Evolutionary conservation across 129 eudicot species (phyloP).

Genomic region (Centrapalus pauciflorus): DNA sequence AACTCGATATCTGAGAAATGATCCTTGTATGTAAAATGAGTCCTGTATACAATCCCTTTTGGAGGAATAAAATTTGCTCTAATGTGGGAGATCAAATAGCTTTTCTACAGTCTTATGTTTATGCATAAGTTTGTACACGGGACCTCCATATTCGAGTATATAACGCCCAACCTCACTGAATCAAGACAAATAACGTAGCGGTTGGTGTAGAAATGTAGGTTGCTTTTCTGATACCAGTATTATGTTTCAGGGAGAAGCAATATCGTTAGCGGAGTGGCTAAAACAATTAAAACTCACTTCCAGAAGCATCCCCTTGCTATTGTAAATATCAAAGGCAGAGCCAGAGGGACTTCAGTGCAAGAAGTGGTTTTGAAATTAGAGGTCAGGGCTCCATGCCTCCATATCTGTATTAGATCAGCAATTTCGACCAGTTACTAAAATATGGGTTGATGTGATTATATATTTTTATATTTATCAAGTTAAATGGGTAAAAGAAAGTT

Average conservation of each 20-base stretch:
- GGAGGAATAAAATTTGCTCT: no score
- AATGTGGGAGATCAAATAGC: no score
- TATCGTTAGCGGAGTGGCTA: conserved; percentile 73
- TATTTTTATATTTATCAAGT: neutral
- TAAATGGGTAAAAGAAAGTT: neutral
- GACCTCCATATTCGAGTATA: no score
- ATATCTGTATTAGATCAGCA: neutral
- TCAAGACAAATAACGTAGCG: neutral
- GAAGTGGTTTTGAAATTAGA: conserved; percentile 68
- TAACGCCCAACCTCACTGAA: no score
- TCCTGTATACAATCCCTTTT: no score
- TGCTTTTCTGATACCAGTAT: neutral
- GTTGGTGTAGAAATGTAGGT: neutral
- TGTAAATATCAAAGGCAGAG: conserved; percentile 91
- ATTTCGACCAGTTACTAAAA: no score
- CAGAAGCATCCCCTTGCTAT: conserved; percentile 83
- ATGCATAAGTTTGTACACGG: no score
- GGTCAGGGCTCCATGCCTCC: conserved; percentile 38
- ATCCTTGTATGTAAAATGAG: no score
- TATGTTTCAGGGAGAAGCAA: conserved; percentile 66
- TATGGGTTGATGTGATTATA: no score
- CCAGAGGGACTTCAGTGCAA: conserved; percentile 82
- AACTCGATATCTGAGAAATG: no score
- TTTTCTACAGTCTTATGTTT: no score
- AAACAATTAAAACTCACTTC: conserved; percentile 67